Evolutionary conservation across 2,329 filamentous ascomycete genomes (phyloP).

Genomic region (Aspergillus transmontanensis): DNA sequence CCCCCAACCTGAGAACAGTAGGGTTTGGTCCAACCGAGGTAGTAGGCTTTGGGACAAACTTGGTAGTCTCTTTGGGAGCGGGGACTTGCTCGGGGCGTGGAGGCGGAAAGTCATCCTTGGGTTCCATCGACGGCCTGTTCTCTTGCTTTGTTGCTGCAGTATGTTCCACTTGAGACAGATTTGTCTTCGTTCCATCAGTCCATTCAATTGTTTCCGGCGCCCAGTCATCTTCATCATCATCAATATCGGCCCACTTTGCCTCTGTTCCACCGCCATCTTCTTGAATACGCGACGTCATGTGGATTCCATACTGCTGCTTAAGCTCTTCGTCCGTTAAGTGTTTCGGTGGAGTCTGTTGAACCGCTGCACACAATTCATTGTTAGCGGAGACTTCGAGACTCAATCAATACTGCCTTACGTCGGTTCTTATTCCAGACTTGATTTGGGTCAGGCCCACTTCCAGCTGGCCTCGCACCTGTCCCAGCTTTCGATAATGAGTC

Average conservation of each 20-base stretch:
- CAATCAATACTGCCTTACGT: conserved; percentile 45
- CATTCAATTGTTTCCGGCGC: conserved; percentile 68
- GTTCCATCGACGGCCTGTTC: conserved; percentile 21
- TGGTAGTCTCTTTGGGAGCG: conserved; percentile 28
- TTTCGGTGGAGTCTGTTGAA: conserved; percentile 60
- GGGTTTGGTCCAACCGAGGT: conserved; percentile 53
- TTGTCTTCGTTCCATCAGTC: conserved; percentile 70
- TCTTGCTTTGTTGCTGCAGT: conserved; percentile 21
- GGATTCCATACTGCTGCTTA: conserved; percentile 69
- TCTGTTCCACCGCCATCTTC: conserved; percentile 64
- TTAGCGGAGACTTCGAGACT: conserved; percentile 19
- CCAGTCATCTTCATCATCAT: conserved; percentile 71
- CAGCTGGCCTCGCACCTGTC: conserved; percentile 48
- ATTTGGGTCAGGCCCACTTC: conserved; percentile 63
- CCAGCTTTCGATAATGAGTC: conserved; percentile 54
- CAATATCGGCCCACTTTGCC: conserved; percentile 69
- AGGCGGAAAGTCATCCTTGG: conserved; percentile 24
- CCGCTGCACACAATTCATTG: conserved; percentile 40
- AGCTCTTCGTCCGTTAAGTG: conserved; percentile 69
- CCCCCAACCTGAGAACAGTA: conserved; percentile 52
- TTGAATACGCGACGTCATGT: conserved; percentile 66
- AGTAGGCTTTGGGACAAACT: conserved; percentile 38
- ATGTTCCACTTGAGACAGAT: conserved; percentile 51
- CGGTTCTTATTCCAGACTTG: conserved; percentile 72
- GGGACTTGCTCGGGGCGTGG: conserved; percentile 24